Evolutionary conservation across 2,329 filamentous ascomycete genomes (phyloP).

Genomic region (Stagonosporopsis rhizophila): DNA sequence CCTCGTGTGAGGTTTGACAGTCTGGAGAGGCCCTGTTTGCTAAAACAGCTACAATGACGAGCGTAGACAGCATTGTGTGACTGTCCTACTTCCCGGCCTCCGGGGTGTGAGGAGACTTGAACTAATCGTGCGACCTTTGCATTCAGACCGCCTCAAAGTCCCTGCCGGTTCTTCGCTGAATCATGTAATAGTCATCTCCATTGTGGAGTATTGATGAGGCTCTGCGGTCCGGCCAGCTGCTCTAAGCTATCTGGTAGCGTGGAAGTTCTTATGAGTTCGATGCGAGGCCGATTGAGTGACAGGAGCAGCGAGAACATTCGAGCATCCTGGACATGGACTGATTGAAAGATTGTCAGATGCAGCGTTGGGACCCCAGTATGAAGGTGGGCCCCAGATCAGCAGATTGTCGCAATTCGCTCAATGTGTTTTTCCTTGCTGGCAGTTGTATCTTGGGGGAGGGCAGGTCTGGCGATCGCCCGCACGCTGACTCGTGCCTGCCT

Average conservation of each 20-base stretch:
- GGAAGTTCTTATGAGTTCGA: slow-evolving; percentile 1
- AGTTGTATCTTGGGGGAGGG: not conserved
- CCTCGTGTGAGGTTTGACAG: not conserved
- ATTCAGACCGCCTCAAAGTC: slow-evolving; percentile 10
- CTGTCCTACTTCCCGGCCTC: not conserved
- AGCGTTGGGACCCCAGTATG: not conserved
- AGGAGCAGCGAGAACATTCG: not conserved
- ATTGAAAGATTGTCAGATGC: not conserved
- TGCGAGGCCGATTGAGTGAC: not conserved
- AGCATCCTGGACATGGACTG: not conserved
- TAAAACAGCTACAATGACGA: not conserved
- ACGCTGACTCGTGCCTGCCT: slow-evolving; percentile 10
- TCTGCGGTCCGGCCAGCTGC: slow-evolving; percentile 14
- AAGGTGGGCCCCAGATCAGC: not conserved
- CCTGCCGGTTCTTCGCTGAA: slow-evolving; percentile 7
- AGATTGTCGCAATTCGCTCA: slow-evolving; percentile 3
- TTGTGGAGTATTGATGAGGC: slow-evolving; percentile 19
- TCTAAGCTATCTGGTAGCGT: slow-evolving; percentile 9
- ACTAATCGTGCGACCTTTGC: slow-evolving; percentile 8
- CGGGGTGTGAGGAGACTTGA: not conserved
- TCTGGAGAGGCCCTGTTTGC: not conserved
- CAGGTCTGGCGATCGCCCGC: slow-evolving; percentile 9
- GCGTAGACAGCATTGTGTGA: not conserved
- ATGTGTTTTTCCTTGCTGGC: slow-evolving; percentile 1
- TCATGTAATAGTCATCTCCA: slow-evolving; percentile 16